Percentiles rank a stretch among this genome's conserved stretches.
Evolutionary conservation across 306 rosid genomes (phyloP).

Genomic region (Dryas alaskensis): DNA sequence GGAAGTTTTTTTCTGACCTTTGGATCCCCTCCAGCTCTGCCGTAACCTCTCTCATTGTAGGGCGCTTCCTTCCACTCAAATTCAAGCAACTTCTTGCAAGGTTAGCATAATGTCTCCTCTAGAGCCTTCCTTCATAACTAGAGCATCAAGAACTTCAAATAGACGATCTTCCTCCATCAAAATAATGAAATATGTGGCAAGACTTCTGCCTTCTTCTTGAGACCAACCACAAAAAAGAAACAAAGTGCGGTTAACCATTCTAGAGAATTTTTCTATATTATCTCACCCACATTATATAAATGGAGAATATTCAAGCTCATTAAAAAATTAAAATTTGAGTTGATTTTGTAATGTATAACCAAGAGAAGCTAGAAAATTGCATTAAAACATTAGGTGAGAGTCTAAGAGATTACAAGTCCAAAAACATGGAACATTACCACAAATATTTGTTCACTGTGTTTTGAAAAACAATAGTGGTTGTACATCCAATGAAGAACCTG

Average conservation of each 20-base stretch:
- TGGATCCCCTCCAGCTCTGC: too few relatives aligned
- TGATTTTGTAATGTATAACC: too few relatives aligned
- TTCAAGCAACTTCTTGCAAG: constrained; percentile 44
- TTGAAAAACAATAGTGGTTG: neutral
- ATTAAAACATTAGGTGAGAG: neutral
- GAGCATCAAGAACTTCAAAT: constrained; percentile 35
- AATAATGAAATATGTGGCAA: constrained; percentile 34
- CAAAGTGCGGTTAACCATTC: too few relatives aligned
- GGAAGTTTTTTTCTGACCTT: neutral
- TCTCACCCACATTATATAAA: too few relatives aligned
- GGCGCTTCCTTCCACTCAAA: constrained; percentile 46
- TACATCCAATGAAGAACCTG: constrained; percentile 1
- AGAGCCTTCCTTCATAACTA: constrained; percentile 23
- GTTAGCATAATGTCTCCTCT: constrained; percentile 30
- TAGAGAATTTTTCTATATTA: too few relatives aligned
- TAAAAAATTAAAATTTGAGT: too few relatives aligned
- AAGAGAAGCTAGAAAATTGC: neutral
- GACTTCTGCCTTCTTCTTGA: neutral
- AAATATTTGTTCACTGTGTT: neutral
- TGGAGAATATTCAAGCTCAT: too few relatives aligned
- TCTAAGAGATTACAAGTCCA: neutral
- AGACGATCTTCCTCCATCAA: constrained; percentile 20
- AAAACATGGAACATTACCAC: neutral
- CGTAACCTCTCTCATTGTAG: constrained; percentile 1
- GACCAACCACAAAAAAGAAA: too few relatives aligned